Evolutionary conservation across 805 yeast species (phyloP), one percentile per base, ranked within the genome.

Genomic region (Cyberlindnera galapagoensis): DNA sequence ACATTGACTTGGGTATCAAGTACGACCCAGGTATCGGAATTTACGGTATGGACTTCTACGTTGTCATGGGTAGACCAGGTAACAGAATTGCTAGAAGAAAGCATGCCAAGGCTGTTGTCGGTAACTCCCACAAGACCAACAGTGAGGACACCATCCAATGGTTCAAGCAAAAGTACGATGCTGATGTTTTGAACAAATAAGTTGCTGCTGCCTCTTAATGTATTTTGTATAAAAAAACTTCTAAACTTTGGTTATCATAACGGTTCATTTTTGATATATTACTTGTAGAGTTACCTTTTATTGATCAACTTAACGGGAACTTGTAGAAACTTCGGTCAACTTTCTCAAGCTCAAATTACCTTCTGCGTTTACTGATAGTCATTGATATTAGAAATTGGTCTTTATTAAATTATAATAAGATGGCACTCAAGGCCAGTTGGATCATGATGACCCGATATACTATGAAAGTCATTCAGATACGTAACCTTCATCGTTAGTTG

Each of bases 21-120:
- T 92, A 92, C 76, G 98, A 92, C 72, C 98, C 98, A 71, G 78
- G 84, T 64, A 92, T 92, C 63, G 97, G 97, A 69, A 92, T 92
- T 68, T 92, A 90, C 92, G 98, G 98, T 81, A 92, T 83, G 94
- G 98, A 92, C 74, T 92, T 92, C 86, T 92, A 88, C 88, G 87
- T 92, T 65, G 96, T 90, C 64, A 74, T 92, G 76, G 97, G 96
- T 69, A 90, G 98, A 76, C 92, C 96, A 65, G 98, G 98, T 75
- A 81, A 78, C 77, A 85, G 98, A 76, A 84, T 92, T 59, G 78
- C 97, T 62, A 90, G 97, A 80, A 83, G 92, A 82, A 92, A 92
- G 94, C 85, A 95, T 76, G 74, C 83, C 65, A 74, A 78, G 65
- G 74, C 86, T 60, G 72, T 69, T 57, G 74, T 92, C 57, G 98